These are phyloP conservation scores for Hyaloperonospora arabidopsidis DNA, from an alignment of 352 stramenopile species.

Conservation along the genomic window DNA sequence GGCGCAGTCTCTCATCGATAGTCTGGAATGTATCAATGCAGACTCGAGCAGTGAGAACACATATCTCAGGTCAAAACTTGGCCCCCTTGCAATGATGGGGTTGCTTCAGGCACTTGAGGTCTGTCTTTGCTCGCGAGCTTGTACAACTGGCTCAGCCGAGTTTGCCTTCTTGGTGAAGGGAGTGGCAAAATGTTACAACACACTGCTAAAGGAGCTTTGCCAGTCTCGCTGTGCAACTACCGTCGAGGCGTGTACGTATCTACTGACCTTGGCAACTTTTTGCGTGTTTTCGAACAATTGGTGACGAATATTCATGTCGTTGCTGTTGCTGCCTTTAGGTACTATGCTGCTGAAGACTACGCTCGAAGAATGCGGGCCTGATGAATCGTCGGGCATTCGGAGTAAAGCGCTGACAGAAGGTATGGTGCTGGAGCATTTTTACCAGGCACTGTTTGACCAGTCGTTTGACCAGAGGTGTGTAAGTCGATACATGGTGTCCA, in stretches of 20 bases:
- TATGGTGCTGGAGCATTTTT: conserved; percentile 90
- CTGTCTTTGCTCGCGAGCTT: conserved; percentile 79
- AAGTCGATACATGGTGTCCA: conserved; percentile 89
- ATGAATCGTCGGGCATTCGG: conserved; percentile 78
- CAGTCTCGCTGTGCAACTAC: conserved; percentile 83
- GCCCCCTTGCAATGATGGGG: conserved; percentile 86
- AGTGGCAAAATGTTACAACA: conserved; percentile 73
- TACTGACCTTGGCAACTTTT: not conserved
- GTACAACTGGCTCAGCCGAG: conserved; percentile 76
- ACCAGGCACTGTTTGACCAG: conserved; percentile 88
- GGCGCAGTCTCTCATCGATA: conserved; percentile 49
- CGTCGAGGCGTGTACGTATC: conserved; percentile 65
- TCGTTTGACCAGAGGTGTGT: conserved; percentile 90
- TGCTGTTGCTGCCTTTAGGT: conserved; percentile 25
- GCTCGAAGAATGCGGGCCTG: conserved; percentile 79
- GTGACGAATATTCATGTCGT: not conserved
- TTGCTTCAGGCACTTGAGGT: conserved; percentile 87
- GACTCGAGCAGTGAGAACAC: conserved; percentile 23
- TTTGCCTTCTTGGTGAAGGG: conserved; percentile 55
- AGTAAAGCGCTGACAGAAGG: conserved; percentile 88
- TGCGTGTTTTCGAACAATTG: not conserved
- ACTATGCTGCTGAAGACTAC: conserved; percentile 90
- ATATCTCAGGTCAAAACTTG: conserved; percentile 13
- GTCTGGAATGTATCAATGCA: conserved; percentile 53
- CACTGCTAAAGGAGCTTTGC: conserved; percentile 83